phyloP scores from a whole-genome alignment of 768 basidiomycete genomes.

The Russula sp. region DNA sequence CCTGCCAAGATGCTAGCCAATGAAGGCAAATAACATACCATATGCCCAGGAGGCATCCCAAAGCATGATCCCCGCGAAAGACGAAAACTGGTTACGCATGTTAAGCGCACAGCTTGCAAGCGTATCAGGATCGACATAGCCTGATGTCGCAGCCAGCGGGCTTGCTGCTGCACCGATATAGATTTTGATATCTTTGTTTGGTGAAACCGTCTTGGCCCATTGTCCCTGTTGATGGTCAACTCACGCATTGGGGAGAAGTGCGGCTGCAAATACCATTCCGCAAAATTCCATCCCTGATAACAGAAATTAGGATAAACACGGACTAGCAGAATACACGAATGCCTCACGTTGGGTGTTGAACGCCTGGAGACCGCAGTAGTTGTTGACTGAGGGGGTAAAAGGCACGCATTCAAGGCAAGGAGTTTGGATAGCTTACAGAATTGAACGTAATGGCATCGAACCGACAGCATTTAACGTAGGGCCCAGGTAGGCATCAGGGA shows the following conservation, averaged over 20 bases:
- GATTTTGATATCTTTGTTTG: not conserved
- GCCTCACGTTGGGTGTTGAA: not conserved
- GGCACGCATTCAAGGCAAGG: not conserved
- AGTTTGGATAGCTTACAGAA: not conserved
- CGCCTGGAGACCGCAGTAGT: not conserved
- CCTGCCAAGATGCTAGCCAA: not conserved
- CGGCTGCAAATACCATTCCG: not conserved
- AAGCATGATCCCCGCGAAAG: not conserved
- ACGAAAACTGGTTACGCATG: not conserved
- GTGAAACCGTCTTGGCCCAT: not conserved
- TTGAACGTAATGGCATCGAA: constrained; percentile 1
- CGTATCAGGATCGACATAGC: not conserved
- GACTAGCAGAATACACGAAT: not conserved
- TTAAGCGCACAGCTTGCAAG: not conserved
- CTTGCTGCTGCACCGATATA: not conserved
- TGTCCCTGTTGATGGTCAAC: not conserved
- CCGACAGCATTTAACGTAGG: not conserved
- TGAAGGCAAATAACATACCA: not conserved
- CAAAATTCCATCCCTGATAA: not conserved
- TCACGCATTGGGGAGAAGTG: not conserved
- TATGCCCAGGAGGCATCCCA: not conserved
- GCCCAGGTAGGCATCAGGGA: not conserved
- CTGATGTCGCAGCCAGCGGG: not conserved
- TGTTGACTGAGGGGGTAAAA: not conserved
- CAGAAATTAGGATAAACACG: not conserved